Evolutionary conservation across 192 early-diverging fungal species (phyloP).

Genomic region (Entomortierella chlamydospora): DNA sequence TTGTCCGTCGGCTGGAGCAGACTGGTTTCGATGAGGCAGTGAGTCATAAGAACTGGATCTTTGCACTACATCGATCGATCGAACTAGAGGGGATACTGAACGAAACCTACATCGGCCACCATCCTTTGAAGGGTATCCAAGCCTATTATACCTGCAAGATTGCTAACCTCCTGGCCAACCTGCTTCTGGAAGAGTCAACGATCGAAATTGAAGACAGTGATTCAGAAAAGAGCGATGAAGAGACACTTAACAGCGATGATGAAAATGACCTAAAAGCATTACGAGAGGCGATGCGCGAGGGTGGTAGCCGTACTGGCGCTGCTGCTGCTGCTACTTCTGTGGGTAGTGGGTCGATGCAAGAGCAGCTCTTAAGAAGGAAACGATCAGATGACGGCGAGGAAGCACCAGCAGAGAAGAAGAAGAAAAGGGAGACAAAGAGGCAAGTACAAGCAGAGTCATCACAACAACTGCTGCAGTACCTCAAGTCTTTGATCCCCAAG

Average conservation of each 20-base stretch:
- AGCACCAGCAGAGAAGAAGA: neutral
- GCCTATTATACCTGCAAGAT: slow-evolving; percentile 53
- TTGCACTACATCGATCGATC: slow-evolving; percentile 38
- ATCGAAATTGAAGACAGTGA: slow-evolving; percentile 44
- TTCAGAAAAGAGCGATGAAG: slow-evolving; percentile 24
- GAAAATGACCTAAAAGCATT: slow-evolving; percentile 31
- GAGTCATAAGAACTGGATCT: slow-evolving; percentile 46
- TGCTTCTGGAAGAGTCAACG: slow-evolving; percentile 46
- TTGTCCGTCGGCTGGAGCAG: slow-evolving; percentile 32
- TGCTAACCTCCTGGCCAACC: slow-evolving; percentile 41
- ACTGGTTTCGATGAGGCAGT: slow-evolving; percentile 44
- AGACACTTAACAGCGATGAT: slow-evolving; percentile 24
- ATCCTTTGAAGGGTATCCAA: slow-evolving; percentile 42
- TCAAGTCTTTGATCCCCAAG: slow-evolving; percentile 28
- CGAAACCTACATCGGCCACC: slow-evolving; percentile 30
- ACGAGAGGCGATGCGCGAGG: slow-evolving; percentile 19
- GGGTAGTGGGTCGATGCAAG: slow-evolving; percentile 22
- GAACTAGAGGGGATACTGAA: slow-evolving; percentile 30
- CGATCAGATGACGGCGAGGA: neutral
- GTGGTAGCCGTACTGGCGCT: neutral
- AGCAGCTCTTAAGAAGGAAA: slow-evolving; percentile 20
- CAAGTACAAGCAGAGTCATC: slow-evolving; percentile 25
- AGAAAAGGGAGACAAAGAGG: slow-evolving; percentile 2
- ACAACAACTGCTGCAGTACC: slow-evolving; percentile 12
- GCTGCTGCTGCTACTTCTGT: neutral